Evolutionary conservation across 129 eudicot species (phyloP).

Genomic region (Rutidosis leptorrhynchoides): DNA sequence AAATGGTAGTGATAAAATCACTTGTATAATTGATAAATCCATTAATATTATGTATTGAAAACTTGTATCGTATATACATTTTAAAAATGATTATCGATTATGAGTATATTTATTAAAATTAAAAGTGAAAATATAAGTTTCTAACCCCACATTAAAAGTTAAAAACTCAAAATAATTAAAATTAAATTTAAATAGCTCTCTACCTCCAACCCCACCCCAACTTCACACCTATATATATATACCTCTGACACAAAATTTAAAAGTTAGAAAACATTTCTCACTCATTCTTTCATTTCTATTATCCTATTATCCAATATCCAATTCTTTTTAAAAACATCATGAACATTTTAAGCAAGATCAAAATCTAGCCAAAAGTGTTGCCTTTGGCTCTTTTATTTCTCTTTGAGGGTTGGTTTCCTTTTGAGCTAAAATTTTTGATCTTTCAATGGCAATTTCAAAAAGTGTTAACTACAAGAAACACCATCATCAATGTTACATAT

Average conservation of each 20-base stretch:
- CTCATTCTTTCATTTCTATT: constrained; percentile 19
- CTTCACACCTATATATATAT: constrained; percentile 34
- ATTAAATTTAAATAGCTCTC: not conserved
- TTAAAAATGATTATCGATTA: too few relatives aligned
- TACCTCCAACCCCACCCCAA: not conserved
- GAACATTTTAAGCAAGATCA: constrained; percentile 9
- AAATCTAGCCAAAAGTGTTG: constrained; percentile 11
- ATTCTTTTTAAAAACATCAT: constrained; percentile 26
- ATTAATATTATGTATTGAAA: too few relatives aligned
- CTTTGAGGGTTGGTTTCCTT: not conserved
- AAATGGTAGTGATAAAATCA: too few relatives aligned
- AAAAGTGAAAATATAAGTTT: not conserved
- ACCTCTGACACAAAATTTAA: constrained; percentile 32
- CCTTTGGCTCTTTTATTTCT: constrained; percentile 5
- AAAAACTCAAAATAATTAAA: constrained; percentile 10
- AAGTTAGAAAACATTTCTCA: constrained; percentile 30
- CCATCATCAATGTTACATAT: constrained; percentile 60
- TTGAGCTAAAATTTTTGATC: not conserved
- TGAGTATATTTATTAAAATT: too few relatives aligned
- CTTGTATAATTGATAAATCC: too few relatives aligned
- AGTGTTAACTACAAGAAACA: constrained; percentile 47
- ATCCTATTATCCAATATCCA: too few relatives aligned
- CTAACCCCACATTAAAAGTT: constrained; percentile 24
- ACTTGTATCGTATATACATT: too few relatives aligned
- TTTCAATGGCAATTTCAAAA: constrained; percentile 58